A percentile compares a stretch with the other conserved stretches of the same genome.
Evolutionary conservation across 2,329 filamentous ascomycete species (phyloP).

Genomic region (Penicillium glabrum): DNA sequence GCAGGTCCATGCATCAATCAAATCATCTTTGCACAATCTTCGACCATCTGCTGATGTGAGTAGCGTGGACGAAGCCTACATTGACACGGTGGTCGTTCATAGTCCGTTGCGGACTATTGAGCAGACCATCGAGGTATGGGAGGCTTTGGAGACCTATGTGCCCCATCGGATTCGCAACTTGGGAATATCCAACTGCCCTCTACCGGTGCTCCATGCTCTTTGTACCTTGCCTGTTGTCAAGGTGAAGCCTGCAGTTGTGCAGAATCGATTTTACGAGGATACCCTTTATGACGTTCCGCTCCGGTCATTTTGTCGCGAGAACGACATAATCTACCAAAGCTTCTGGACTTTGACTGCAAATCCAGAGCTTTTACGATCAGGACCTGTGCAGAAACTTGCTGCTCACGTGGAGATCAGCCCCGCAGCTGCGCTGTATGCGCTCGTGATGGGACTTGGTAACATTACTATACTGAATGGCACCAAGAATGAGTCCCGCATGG

Average conservation of each 20-base stretch:
- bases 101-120: constrained; percentile 53
- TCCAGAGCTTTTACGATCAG: constrained; percentile 49
- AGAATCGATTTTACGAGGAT: constrained; percentile 69
- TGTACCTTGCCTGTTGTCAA: constrained; percentile 40
- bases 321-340: constrained; percentile 57
- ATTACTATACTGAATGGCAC: constrained; percentile 58
- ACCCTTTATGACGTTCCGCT: constrained; percentile 62
- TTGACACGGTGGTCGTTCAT: constrained; percentile 62
- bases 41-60: constrained; percentile 26
- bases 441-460: constrained; percentile 55
- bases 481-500: constrained; percentile 53
- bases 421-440: constrained; percentile 54
- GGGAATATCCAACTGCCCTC: constrained; percentile 74
- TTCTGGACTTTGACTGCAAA: constrained; percentile 65
- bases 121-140: constrained; percentile 65
- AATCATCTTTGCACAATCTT: constrained; percentile 66
- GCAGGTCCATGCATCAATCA: constrained; percentile 67
- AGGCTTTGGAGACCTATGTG: constrained; percentile 64
- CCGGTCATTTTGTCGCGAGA: constrained; percentile 55
- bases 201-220: constrained; percentile 57
- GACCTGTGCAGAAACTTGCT: constrained; percentile 54
- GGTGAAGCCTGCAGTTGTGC: constrained; percentile 64
- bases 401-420: constrained; percentile 40
- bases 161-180: constrained; percentile 64
- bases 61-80: constrained; percentile 47